Evolutionary conservation across 345 rosid genomes (phyloP).

Genomic region (Raphanus raphanistrum): DNA sequence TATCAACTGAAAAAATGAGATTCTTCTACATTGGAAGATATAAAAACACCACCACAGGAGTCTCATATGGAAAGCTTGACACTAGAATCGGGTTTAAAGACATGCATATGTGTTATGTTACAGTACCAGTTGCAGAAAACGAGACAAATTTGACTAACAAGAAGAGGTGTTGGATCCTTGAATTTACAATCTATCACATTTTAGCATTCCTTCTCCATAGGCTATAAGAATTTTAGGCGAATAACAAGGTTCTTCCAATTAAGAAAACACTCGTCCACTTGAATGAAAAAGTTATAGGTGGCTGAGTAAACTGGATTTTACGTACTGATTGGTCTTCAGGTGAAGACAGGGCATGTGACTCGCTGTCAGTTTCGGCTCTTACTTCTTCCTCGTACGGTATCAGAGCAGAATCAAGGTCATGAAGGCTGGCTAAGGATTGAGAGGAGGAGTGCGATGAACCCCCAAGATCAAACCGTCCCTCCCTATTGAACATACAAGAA

Average conservation of each 20-base stretch:
- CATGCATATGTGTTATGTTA: neutral
- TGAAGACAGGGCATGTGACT: slow-evolving; percentile 13
- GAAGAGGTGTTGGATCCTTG: neutral
- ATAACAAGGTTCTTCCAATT: neutral
- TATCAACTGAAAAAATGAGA: slow-evolving; percentile 4
- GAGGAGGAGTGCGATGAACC: slow-evolving; percentile 18
- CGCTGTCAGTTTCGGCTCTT: slow-evolving; percentile 6
- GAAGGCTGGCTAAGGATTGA: slow-evolving; percentile 32
- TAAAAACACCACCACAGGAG: slow-evolving; percentile 9
- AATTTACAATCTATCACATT: neutral
- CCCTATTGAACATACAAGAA: slow-evolving; percentile 12
- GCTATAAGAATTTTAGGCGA: neutral
- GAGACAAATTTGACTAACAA: neutral
- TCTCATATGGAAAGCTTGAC: neutral
- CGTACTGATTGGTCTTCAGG: slow-evolving; percentile 29
- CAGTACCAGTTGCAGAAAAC: neutral
- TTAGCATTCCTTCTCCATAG: neutral
- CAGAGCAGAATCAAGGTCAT: slow-evolving; percentile 26
- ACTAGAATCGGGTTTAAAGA: neutral
- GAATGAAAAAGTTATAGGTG: neutral
- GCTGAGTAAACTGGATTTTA: slow-evolving; percentile 8
- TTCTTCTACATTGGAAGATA: slow-evolving; percentile 6
- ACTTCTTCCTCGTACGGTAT: slow-evolving; percentile 19
- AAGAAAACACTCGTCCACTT: neutral
- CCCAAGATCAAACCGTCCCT: slow-evolving; percentile 24